Evolutionary conservation across 305 asterid genomes (phyloP).

Genomic region (Fraxinus velutina): DNA sequence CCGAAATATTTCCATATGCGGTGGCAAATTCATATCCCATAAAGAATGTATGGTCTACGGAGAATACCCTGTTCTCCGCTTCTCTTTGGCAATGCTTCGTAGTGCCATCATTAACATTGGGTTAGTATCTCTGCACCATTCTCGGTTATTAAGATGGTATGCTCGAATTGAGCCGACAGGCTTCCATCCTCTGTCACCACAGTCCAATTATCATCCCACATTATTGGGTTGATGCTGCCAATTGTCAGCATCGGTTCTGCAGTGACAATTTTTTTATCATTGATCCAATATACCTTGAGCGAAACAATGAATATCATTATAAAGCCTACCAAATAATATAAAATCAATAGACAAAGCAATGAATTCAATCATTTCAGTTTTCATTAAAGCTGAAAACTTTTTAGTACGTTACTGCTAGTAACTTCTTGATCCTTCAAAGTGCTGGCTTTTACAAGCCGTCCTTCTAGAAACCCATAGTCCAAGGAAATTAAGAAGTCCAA

Average conservation of each 20-base stretch:
- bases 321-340: background rate
- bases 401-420: background rate
- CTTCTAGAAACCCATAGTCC: background rate
- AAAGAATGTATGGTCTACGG: background rate
- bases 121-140: slow-evolving; percentile 88
- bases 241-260: slow-evolving; percentile 96
- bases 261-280: background rate
- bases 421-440: background rate
- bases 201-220: slow-evolving; percentile 96
- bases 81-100: background rate
- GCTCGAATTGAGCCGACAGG: slow-evolving; percentile 96
- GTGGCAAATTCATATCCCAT: background rate
- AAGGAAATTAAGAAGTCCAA: background rate
- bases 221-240: slow-evolving; percentile 70
- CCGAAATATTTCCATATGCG: background rate
- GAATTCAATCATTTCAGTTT: background rate
- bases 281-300: background rate
- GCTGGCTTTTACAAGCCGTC: background rate
- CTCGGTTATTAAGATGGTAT: slow-evolving; percentile 73
- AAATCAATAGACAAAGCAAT: background rate
- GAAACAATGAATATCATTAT: background rate
- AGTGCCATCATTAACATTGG: slow-evolving; percentile 40
- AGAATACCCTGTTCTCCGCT: slow-evolving; percentile 2
- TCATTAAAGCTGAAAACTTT: background rate
- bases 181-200: slow-evolving; percentile 91